A percentile compares a stretch with the other conserved stretches of the same genome.
phyloP scores from a whole-genome alignment of 179 eudicot species.

The Pouteria campechiana region DNA sequence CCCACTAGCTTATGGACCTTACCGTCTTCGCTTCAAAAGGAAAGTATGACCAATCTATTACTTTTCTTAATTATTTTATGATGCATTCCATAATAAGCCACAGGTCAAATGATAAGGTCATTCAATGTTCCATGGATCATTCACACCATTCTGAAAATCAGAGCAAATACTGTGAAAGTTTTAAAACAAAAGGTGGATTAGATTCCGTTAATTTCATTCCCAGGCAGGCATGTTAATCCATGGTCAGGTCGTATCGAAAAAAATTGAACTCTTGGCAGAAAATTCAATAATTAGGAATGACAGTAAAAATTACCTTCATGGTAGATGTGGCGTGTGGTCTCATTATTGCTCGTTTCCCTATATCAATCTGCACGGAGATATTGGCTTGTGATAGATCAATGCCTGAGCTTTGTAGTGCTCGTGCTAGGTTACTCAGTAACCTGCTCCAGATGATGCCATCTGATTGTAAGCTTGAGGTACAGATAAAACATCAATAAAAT shows the following conservation, averaged over 20 bases:
- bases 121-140: no score
- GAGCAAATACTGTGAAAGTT: neutral
- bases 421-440: conserved; percentile 59
- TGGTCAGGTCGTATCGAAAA: neutral
- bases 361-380: conserved; percentile 82
- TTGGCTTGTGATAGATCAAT: conserved; percentile 81
- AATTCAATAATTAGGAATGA: neutral
- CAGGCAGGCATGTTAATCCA: no score
- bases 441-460: no score
- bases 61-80: no score
- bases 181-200: neutral
- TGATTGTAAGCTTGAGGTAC: no score
- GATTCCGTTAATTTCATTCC: no score
- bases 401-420: conserved; percentile 81
- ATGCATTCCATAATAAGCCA: no score
- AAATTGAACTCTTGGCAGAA: neutral
- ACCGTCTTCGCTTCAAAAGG: no score
- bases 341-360: conserved; percentile 62
- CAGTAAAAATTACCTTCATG: conserved; percentile 29
- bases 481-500: no score
- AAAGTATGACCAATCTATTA: no score
- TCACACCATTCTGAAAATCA: neutral
- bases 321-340: conserved; percentile 18
- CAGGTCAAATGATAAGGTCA: no score
- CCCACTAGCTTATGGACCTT: no score